A percentile compares a stretch with the other conserved stretches of the same genome.
Conservation (phyloP, 768 basidiomycete genomes). For the Mrakia blollopis region DNA sequence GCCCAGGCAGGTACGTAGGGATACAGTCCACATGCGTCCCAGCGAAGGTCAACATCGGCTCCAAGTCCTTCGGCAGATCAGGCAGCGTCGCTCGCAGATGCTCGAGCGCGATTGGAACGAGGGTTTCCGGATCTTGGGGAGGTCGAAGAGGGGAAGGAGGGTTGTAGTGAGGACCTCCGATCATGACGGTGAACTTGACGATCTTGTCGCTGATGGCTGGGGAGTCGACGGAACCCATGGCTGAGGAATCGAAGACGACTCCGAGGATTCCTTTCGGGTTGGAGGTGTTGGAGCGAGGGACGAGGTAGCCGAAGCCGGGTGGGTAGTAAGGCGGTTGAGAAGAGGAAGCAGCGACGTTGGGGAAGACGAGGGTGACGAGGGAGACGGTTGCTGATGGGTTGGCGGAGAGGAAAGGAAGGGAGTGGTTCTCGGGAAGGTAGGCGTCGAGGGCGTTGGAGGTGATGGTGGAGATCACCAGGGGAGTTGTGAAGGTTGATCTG, state of each 20-base stretch:
- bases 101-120: slow-evolving; percentile 21
- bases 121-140: slow-evolving; percentile 23
- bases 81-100: slow-evolving; percentile 30
- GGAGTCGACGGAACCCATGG: slow-evolving; percentile 61
- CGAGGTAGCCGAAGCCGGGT: slow-evolving; percentile 86
- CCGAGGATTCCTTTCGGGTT: slow-evolving; percentile 55
- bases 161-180: slow-evolving; percentile 68
- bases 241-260: slow-evolving; percentile 81
- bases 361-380: slow-evolving; percentile 87
- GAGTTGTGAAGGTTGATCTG: slow-evolving; percentile 38
- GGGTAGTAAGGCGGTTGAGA: slow-evolving; percentile 57
- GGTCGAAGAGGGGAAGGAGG: neutral
- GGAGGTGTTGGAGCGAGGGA: slow-evolving; percentile 61
- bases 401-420: slow-evolving; percentile 61
- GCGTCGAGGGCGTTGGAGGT: slow-evolving; percentile 56
- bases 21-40: slow-evolving; percentile 62
- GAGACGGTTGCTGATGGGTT: slow-evolving; percentile 74
- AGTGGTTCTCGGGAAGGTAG: slow-evolving; percentile 44
- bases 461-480: slow-evolving; percentile 67
- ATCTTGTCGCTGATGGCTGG: slow-evolving; percentile 42
- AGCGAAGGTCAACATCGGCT: slow-evolving; percentile 36
- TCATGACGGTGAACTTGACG: slow-evolving; percentile 83
- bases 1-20: slow-evolving; percentile 69
- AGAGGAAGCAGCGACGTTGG: slow-evolving; percentile 42
- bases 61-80: slow-evolving; percentile 34